These are phyloP conservation scores for Spathaspora sp. DNA, from an alignment of 805 yeast genomes.

Conservation along the genomic window DNA sequence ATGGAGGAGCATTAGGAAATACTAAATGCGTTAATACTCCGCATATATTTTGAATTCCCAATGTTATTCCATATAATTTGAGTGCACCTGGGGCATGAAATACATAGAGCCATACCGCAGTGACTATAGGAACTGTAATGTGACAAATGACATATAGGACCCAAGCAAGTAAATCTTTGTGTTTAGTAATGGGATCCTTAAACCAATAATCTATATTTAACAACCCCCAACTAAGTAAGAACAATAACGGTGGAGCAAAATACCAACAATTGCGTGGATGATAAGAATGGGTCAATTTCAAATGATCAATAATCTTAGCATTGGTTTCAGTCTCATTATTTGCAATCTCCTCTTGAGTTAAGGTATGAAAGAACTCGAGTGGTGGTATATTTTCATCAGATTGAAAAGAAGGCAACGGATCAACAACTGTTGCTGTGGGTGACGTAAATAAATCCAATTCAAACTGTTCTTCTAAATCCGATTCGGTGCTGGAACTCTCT, in stretches of 20 bases:
- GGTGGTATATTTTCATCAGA: neutral
- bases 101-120: constrained; percentile 60
- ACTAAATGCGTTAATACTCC: constrained; percentile 61
- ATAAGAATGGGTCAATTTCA: neutral
- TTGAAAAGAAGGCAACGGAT: neutral
- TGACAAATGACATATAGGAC: constrained; percentile 62
- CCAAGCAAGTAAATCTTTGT: constrained; percentile 60
- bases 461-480: neutral
- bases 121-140: constrained; percentile 57
- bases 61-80: constrained; percentile 48
- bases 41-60: constrained; percentile 59
- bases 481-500: neutral
- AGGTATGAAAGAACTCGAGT: neutral
- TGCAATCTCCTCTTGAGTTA: constrained; percentile 1
- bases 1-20: constrained; percentile 73
- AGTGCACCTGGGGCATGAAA: constrained; percentile 65
- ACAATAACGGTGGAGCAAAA: constrained; percentile 49
- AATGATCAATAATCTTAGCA: neutral
- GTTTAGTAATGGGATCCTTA: constrained; percentile 38
- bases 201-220: constrained; percentile 45
- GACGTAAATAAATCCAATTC: neutral
- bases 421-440: neutral
- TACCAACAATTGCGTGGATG: constrained; percentile 34
- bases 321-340: neutral
- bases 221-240: constrained; percentile 45